phyloP scores from a whole-genome alignment of 768 basidiomycete species.

The Mycena venus region DNA sequence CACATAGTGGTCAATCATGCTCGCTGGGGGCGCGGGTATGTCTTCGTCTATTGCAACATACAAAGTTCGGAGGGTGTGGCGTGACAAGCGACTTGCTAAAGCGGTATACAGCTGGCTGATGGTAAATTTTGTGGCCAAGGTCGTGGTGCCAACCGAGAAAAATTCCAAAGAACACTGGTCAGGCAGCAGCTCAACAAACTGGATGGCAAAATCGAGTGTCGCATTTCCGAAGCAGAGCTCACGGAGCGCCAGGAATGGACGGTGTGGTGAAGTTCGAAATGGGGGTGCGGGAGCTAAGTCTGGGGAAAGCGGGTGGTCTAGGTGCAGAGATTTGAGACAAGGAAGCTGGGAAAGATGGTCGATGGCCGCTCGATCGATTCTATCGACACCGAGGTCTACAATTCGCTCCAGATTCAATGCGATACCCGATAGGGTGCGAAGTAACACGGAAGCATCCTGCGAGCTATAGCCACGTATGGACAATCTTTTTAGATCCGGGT shows the following conservation, averaged over 20 bases:
- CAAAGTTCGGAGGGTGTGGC: not conserved
- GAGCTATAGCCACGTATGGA: not conserved
- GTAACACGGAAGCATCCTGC: too few species aligned
- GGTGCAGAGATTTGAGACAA: not conserved
- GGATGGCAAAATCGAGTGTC: not conserved
- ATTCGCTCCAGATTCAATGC: not conserved
- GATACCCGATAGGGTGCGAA: not conserved
- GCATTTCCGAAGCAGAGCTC: not conserved
- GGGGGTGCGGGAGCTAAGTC: too few species aligned
- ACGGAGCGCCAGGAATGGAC: not conserved
- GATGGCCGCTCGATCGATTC: not conserved
- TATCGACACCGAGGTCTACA: not conserved
- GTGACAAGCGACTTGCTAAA: not conserved
- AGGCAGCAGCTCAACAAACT: not conserved
- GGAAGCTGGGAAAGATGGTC: not conserved
- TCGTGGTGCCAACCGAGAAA: not conserved
- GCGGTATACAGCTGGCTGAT: not conserved
- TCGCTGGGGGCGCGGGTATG: not conserved
- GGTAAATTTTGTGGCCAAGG: too few species aligned
- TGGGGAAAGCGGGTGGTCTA: not conserved
- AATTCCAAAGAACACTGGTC: not conserved
- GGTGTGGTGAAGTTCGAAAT: too few species aligned
- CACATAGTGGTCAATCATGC: not conserved
- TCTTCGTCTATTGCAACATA: too few species aligned
- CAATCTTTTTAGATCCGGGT: not conserved